Conservation (phyloP, 2,329 filamentous ascomycete species). For the Microdochium paspali region DNA sequence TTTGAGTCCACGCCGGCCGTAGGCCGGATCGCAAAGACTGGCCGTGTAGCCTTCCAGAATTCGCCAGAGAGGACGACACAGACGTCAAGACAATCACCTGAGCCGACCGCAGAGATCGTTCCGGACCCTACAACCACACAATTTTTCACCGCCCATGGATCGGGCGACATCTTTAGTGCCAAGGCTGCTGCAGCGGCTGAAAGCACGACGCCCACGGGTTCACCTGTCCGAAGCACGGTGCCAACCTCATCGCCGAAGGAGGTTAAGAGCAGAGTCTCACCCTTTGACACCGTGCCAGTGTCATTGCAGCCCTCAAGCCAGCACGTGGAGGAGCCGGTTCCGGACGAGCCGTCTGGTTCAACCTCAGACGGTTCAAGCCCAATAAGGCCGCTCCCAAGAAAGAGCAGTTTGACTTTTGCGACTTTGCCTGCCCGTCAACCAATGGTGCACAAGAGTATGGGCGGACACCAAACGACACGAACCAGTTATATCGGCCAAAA, state of each 20-base stretch:
- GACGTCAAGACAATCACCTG: conserved; percentile 6
- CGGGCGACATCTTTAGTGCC: conserved; percentile 7
- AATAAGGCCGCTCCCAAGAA: conserved; percentile 68
- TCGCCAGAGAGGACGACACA: conserved; percentile 7
- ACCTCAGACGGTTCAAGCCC: conserved; percentile 66
- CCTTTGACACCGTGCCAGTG: conserved; percentile 7
- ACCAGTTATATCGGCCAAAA: conserved; percentile 69
- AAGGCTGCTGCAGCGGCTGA: conserved; percentile 11
- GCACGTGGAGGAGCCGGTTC: conserved; percentile 14
- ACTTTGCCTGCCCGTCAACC: conserved; percentile 87
- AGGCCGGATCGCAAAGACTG: conserved; percentile 9
- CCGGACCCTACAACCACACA: conserved; percentile 13
- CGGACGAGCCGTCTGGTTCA: conserved; percentile 30
- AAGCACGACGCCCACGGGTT: conserved; percentile 22
- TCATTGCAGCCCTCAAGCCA: conserved; percentile 7
- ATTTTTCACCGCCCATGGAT: conserved; percentile 16
- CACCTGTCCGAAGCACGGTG: conserved; percentile 7
- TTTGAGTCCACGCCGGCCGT: conserved; percentile 11
- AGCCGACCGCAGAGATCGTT: conserved; percentile 9
- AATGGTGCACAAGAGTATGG: conserved; percentile 77
- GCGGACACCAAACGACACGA: conserved; percentile 54
- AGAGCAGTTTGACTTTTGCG: conserved; percentile 92
- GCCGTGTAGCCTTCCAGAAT: conserved; percentile 9
- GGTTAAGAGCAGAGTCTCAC: conserved; percentile 5
- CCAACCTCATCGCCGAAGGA: conserved; percentile 3